phyloP scores from a whole-genome alignment of 1,139 yeast species.

The Yamadazyma triangularis region DNA sequence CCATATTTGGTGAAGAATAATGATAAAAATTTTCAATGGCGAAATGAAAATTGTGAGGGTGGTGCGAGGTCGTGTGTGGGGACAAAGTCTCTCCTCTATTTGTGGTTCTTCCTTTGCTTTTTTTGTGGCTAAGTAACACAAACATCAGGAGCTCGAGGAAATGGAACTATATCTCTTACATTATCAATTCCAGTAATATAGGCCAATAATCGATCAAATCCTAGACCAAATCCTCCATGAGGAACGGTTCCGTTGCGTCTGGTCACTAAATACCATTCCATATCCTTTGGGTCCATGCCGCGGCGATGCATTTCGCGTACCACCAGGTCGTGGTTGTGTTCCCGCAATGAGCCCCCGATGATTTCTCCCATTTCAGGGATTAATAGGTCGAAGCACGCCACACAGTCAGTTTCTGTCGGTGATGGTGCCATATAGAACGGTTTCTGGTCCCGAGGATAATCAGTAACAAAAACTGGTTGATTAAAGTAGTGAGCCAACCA shows the following conservation, averaged over 20 bases:
- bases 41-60: neutral
- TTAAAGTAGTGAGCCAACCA: conserved; percentile 69
- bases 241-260: conserved; percentile 80
- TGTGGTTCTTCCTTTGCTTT: no score
- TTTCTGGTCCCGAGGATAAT: conserved; percentile 74
- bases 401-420: no score
- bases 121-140: conserved; percentile 39
- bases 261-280: conserved; percentile 77
- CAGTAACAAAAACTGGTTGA: conserved; percentile 84
- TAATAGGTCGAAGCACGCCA: conserved; percentile 83
- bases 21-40: no score
- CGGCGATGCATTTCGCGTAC: conserved; percentile 45
- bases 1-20: conserved; percentile 40
- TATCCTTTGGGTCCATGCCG: conserved; percentile 51
- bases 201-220: conserved; percentile 79
- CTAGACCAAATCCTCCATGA: conserved; percentile 97
- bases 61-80: no score
- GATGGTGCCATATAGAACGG: conserved; percentile 85
- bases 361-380: conserved; percentile 94
- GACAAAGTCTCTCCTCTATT: no score
- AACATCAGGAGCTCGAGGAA: conserved; percentile 49
- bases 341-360: conserved; percentile 94
- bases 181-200: conserved; percentile 72
- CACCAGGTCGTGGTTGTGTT: conserved; percentile 53
- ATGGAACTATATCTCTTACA: conserved; percentile 81